Conservation (phyloP, 202 grass and related monocot species). For the Schoenoplectus triqueter region DNA sequence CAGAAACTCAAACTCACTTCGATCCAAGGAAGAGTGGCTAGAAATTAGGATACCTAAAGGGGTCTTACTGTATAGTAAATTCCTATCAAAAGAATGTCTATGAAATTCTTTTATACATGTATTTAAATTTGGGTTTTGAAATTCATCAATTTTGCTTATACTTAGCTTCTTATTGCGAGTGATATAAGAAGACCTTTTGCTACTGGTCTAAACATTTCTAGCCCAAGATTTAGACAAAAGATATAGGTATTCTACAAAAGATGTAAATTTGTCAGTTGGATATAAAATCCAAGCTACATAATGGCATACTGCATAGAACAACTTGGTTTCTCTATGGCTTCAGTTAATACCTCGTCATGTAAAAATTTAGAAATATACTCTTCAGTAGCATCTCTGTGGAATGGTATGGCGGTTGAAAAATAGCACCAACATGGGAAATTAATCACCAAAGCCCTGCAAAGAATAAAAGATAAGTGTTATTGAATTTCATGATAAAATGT, state of each 20-base stretch:
- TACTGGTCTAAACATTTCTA: constrained; percentile 12
- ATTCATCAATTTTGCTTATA: constrained; percentile 36
- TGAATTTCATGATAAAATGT: constrained; percentile 28
- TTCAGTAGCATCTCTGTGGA: constrained; percentile 51
- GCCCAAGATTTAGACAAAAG: constrained; percentile 33
- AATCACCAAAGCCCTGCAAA: constrained; percentile 66
- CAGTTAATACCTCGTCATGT: constrained; percentile 46
- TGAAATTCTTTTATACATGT: constrained; percentile 58
- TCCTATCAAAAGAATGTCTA: constrained; percentile 51
- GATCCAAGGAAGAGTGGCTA: constrained; percentile 48
- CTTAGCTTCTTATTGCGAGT: constrained; percentile 33
- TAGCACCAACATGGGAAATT: constrained; percentile 79
- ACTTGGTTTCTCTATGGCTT: constrained; percentile 51
- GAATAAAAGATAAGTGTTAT: constrained; percentile 35
- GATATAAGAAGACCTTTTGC: constrained; percentile 18
- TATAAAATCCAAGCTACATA: constrained; percentile 76
- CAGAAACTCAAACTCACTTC: constrained; percentile 50
- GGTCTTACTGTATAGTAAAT: constrained; percentile 56
- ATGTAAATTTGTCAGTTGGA: constrained; percentile 45
- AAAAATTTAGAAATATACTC: constrained; percentile 59
- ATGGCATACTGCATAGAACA: constrained; percentile 56
- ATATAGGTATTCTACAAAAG: constrained; percentile 26
- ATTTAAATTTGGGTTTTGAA: constrained; percentile 40
- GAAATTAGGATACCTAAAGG: constrained; percentile 70
- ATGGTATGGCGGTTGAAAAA: constrained; percentile 76